Conservation (phyloP, 2,329 filamentous ascomycete species). For the Calonectria multiphialidica region DNA sequence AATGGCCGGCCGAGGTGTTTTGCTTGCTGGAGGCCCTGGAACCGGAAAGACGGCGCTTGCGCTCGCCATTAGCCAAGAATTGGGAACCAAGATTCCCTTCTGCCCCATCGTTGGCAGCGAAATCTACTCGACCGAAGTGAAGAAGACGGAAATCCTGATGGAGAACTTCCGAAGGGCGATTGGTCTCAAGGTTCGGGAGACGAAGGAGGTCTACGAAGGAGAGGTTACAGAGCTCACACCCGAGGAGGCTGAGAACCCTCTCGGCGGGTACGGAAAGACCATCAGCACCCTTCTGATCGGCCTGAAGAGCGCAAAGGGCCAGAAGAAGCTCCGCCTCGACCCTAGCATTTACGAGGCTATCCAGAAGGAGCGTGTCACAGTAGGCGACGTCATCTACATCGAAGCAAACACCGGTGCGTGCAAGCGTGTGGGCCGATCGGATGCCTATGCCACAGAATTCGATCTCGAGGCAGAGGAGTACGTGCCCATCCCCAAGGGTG, state of each 20-base stretch:
- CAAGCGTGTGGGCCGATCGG: conserved; percentile 95
- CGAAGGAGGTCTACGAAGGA: conserved; percentile 99
- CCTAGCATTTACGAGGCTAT: conserved; percentile 99
- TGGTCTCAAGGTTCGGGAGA: conserved; percentile 95
- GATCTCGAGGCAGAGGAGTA: conserved; percentile 99
- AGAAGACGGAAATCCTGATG: conserved; percentile 99
- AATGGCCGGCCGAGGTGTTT: conserved; percentile 94
- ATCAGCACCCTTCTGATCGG: conserved; percentile 96
- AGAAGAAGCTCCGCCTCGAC: conserved; percentile 96
- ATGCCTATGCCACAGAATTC: conserved; percentile 98
- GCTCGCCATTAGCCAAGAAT: conserved; percentile 93
- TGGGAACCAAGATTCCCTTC: conserved; percentile 98
- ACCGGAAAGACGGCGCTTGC: conserved; percentile 98
- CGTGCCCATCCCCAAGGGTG: conserved; percentile 97
- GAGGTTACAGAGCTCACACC: conserved; percentile 98
- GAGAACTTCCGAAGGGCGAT: conserved; percentile 99
- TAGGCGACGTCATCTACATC: conserved; percentile 98
- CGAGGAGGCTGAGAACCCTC: conserved; percentile 96
- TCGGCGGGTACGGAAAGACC: conserved; percentile 96
- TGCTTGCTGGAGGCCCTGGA: conserved; percentile 93
- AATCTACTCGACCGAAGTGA: conserved; percentile 97
- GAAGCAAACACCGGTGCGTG: conserved; percentile 98
- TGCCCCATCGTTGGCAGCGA: conserved; percentile 98
- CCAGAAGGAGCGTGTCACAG: conserved; percentile 95
- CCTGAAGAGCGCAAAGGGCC: conserved; percentile 93